Evolutionary conservation across 768 basidiomycete species (phyloP).

Genomic region (Clitopilus passeckerianus): DNA sequence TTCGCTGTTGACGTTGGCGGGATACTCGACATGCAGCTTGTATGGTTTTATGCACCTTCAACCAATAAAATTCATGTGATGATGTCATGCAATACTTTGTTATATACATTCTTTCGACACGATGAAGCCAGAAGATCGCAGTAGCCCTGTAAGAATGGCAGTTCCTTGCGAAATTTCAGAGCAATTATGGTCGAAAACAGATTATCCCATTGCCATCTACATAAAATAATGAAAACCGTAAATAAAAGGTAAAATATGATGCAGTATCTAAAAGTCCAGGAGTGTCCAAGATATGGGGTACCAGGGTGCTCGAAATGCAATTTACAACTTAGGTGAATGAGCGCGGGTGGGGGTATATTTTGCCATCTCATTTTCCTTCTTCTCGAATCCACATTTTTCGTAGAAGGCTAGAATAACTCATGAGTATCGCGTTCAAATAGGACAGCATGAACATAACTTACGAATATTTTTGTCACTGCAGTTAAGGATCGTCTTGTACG

Average conservation of each 20-base stretch:
- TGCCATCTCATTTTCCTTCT: constrained; percentile 92
- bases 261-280: background rate
- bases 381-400: constrained; percentile 88
- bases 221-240: background rate
- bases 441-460: constrained; percentile 38
- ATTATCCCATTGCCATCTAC: background rate
- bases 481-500: constrained; percentile 98
- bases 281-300: background rate
- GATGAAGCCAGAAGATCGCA: too few species aligned
- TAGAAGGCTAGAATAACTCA: constrained; percentile 71
- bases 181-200: background rate
- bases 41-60: constrained; percentile 19
- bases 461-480: constrained; percentile 89
- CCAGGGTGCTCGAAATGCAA: background rate
- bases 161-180: too few species aligned
- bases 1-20: constrained; percentile 7
- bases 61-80: constrained; percentile 15
- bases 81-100: background rate
- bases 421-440: constrained; percentile 1
- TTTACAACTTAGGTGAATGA: constrained; percentile 31
- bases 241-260: background rate
- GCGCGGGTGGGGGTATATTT: constrained; percentile 51
- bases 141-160: too few species aligned
- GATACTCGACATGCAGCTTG: constrained; percentile 15
- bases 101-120: background rate